These are phyloP conservation scores for Rutstroemia sydowiana DNA, from an alignment of 2,329 filamentous ascomycete species.

Conservation along the genomic window DNA sequence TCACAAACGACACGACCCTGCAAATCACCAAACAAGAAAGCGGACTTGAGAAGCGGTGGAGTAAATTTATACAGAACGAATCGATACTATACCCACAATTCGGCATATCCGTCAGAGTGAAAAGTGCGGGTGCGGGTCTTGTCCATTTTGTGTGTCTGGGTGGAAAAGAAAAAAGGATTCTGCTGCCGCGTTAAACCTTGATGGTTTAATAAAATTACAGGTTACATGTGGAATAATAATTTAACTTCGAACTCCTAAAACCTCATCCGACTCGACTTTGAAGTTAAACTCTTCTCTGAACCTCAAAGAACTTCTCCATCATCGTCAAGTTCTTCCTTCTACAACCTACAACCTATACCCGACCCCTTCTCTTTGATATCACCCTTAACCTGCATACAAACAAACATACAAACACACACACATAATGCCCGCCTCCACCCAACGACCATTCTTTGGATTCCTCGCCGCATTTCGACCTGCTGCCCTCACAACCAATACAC, in stretches of 20 bases:
- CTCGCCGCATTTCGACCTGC: constrained; percentile 29
- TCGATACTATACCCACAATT: not conserved
- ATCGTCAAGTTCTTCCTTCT: not conserved
- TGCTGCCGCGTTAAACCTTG: not conserved
- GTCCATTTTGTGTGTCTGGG: not conserved
- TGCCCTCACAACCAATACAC: constrained; percentile 18
- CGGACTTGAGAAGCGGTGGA: no score
- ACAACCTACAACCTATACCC: no score
- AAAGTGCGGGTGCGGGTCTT: not conserved
- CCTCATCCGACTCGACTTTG: not conserved
- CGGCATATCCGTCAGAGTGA: not conserved
- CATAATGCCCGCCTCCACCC: constrained; percentile 21
- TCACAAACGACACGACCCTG: not conserved
- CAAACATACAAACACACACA: not conserved
- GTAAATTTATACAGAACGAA: not conserved
- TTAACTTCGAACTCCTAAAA: not conserved
- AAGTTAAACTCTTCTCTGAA: not conserved
- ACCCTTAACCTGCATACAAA: not conserved
- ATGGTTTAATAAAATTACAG: not conserved
- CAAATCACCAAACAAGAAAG: not conserved
- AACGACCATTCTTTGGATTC: constrained; percentile 31
- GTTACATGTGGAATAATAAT: no score
- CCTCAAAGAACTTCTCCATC: not conserved
- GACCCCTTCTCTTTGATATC: no score
- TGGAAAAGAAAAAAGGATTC: not conserved